Evolutionary conservation across 2,329 filamentous ascomycete species (phyloP), one percentile per base, ranked within the genome.

Genomic region (Geosmithia morbida): DNA sequence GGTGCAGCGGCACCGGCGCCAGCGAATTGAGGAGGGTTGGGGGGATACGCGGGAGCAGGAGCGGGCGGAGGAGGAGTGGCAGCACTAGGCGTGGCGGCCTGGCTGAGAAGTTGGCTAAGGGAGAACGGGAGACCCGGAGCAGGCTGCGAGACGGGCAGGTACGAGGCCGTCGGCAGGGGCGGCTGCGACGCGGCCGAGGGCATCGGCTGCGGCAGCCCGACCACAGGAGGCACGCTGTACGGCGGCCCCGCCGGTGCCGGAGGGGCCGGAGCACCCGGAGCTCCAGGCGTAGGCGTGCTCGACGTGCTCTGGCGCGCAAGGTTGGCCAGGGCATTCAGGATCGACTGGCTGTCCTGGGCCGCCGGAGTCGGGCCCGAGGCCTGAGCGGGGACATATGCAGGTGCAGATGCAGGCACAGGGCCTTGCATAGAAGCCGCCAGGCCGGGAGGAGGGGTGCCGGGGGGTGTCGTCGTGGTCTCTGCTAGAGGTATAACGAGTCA

Each of bases 301-400:
- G 33, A 37, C 3, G 71, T 76, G 61, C 81, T 87, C 62, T 87
- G 83, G 53, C 85, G 83, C 40, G 85, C 84, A 66, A 92, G 84
- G 58, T 85, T 86, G 53, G 85, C 84, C 52, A 92, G 74, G 43
- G 83, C 83, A 61, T 85, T 84, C 64, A 89, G 72, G 55, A 92
- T 88, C 53, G 79, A 82, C 51, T 69, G 64, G 51, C 70, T 64
- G 48, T 61, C 65, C 42, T 70, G 72, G 48, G 72, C 63, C 51
- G 59, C 61, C 44, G 58, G 59, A 46, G 59, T 54, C 7, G 62
- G 59, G 20, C 72, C 67, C 11, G 33, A 3, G 33, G 33, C 33
- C 33, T 13, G 33, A 33, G 68, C 57, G 46, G 61, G 61, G 48
- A 66, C 54, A 41, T 57, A 58, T 17, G 45, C 45, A 47, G 57